Conservation (phyloP, 441 rosid genomes). For the Viola pubescens region DNA sequence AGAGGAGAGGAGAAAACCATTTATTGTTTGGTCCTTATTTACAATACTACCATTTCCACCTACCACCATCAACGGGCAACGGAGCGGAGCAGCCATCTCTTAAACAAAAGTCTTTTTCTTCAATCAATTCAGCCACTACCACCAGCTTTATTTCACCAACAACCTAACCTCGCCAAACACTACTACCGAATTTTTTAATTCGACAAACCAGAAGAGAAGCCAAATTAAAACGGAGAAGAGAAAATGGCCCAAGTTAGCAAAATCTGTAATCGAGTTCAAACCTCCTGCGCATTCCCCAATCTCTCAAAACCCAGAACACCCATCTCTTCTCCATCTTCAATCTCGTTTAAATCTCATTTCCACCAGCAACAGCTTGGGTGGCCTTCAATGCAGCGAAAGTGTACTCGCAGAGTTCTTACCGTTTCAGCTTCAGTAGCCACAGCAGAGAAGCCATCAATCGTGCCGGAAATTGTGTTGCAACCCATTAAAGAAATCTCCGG, state of each 20-base stretch:
- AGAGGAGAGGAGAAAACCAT: too few species aligned
- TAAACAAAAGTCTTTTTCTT: too few species aligned
- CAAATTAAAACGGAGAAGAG: neutral
- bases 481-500: constrained; percentile 88
- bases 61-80: too few species aligned
- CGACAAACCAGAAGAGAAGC: neutral
- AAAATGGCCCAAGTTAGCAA: constrained; percentile 56
- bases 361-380: constrained; percentile 18
- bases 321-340: constrained; percentile 18
- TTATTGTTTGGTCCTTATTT: too few species aligned
- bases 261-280: constrained; percentile 39
- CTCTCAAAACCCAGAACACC: constrained; percentile 21
- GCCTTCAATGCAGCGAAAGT: constrained; percentile 16
- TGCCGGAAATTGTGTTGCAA: constrained; percentile 69
- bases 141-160: neutral
- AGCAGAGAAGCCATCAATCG: constrained; percentile 53
- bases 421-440: constrained; percentile 59
- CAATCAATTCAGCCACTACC: too few species aligned
- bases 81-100: too few species aligned
- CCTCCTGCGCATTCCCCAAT: constrained; percentile 22
- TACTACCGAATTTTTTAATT: too few species aligned
- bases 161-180: neutral
- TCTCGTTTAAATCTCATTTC: constrained; percentile 32
- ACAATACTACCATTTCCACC: too few species aligned
- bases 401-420: constrained; percentile 15